A percentile compares a stretch with the other conserved stretches of the same genome.
phyloP scores from a whole-genome alignment of 441 rosid species.

The Croton laevigatus region DNA sequence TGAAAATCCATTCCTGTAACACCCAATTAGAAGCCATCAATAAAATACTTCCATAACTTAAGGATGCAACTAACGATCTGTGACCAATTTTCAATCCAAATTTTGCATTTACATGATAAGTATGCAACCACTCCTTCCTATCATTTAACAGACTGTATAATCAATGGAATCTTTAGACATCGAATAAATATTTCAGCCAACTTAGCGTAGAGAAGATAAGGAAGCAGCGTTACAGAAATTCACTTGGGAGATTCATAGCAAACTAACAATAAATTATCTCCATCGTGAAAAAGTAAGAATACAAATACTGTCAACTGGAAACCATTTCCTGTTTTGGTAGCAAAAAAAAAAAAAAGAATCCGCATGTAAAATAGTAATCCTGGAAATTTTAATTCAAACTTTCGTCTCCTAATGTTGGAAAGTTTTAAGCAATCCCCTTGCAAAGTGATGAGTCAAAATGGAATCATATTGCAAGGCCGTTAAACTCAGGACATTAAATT shows the following conservation, averaged over 20 bases:
- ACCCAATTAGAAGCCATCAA: conserved; percentile 9
- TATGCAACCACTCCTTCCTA: background rate
- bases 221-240: background rate
- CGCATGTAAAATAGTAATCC: background rate
- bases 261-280: background rate
- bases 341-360: background rate
- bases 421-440: background rate
- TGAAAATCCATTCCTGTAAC: conserved; percentile 92
- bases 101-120: background rate
- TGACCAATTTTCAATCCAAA: no score
- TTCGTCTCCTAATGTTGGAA: background rate
- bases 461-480: no score
- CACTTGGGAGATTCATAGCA: background rate
- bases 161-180: background rate
- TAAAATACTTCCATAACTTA: background rate
- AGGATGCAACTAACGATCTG: background rate
- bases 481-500: background rate
- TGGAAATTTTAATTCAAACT: background rate
- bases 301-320: background rate
- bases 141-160: background rate
- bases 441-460: background rate
- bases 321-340: background rate
- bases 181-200: background rate
- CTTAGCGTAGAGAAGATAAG: background rate
- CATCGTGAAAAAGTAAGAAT: background rate